A percentile compares a stretch with the other conserved stretches of the same genome.
Conservation (phyloP, 73 alveolate species). For the Durusdinium trenchii region DNA sequence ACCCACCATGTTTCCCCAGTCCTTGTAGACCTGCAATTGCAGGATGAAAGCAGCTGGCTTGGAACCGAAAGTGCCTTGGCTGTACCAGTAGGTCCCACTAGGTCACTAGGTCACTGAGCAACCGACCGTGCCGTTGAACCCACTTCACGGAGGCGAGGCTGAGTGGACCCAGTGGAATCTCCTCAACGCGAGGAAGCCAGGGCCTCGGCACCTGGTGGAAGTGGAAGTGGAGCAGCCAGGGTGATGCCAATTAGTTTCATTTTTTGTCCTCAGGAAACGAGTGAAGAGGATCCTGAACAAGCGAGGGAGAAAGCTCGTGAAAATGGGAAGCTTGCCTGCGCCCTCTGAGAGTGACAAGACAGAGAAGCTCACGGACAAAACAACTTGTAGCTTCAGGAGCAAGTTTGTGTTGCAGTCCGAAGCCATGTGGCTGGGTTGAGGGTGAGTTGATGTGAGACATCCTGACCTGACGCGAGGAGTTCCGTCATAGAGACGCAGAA, state of each 20-base stretch:
- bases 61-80: slow-evolving; percentile 8
- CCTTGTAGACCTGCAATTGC: no score
- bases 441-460: neutral
- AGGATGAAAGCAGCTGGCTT: neutral
- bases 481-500: slow-evolving; percentile 37
- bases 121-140: no score
- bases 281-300: slow-evolving; percentile 32
- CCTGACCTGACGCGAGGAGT: neutral
- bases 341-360: slow-evolving; percentile 2
- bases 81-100: no score
- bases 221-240: neutral
- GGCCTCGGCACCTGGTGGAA: neutral
- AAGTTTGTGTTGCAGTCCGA: neutral
- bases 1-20: no score
- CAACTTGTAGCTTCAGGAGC: slow-evolving; percentile 38
- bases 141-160: neutral
- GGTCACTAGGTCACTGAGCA: no score
- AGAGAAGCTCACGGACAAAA: neutral
- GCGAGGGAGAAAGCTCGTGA: neutral
- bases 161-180: slow-evolving; percentile 38
- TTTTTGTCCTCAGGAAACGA: neutral
- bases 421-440: neutral
- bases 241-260: neutral
- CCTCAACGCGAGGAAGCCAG: slow-evolving; percentile 18
- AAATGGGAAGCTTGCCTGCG: neutral